A percentile compares a stretch with the other conserved stretches of the same genome.
Conservation (phyloP, 495 filamentous ascomycete species). For the Cercophora sp. region DNA sequence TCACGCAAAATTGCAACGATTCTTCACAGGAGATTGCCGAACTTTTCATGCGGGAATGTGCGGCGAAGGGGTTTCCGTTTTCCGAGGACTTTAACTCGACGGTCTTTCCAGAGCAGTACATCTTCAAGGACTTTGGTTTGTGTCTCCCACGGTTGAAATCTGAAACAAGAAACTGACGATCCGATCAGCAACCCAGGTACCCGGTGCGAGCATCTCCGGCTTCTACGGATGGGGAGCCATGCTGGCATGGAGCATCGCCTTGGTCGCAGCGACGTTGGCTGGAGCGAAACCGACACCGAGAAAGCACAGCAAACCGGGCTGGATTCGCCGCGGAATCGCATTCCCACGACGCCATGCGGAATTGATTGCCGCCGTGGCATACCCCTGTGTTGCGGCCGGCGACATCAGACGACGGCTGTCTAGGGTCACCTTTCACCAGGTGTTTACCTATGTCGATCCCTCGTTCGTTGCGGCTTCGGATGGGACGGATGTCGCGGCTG, state of each 20-base stretch:
- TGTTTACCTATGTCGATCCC: background rate
- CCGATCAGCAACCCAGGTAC: background rate
- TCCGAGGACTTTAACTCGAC: background rate
- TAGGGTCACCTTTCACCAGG: background rate
- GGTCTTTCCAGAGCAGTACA: background rate
- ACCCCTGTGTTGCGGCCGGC: background rate
- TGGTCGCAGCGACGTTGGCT: background rate
- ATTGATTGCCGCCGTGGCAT: background rate
- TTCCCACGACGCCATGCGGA: background rate
- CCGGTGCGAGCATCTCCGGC: background rate
- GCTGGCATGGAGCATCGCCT: background rate
- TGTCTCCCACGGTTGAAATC: background rate
- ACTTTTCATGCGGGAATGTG: background rate
- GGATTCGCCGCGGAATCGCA: background rate
- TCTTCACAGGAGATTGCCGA: background rate
- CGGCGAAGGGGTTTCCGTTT: background rate
- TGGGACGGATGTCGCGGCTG: background rate
- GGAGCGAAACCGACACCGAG: background rate
- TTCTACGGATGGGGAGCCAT: background rate
- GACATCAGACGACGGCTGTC: background rate
- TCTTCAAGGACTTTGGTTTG: background rate
- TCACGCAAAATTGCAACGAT: background rate
- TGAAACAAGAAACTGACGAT: background rate
- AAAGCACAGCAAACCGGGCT: background rate
- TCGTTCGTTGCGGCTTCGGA: background rate